Evolutionary conservation across 2,329 filamentous ascomycete species (phyloP), one percentile per base, ranked within the genome.

Genomic region (Arachnomyces sp.): DNA sequence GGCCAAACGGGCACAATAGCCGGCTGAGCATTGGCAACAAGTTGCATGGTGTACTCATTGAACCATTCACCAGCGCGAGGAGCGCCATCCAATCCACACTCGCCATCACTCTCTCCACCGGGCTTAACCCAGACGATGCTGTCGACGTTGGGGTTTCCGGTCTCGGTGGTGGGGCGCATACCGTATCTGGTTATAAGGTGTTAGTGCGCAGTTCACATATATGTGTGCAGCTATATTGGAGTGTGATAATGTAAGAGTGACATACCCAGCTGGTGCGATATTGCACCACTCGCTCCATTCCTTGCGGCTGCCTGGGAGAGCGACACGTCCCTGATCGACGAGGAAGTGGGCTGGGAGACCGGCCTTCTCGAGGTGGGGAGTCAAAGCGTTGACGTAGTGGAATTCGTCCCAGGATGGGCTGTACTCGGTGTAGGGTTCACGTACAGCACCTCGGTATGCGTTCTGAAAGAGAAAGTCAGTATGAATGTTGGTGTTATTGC

Each of bases 201-300:
- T 35, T 35, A 35, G 33, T 20, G 13, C 8, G 33, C 1, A n/a
- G 18, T 3, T 9, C 20, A 9, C 20, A 9, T 25, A 25, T 25
- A 25, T 5, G 20, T 5, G 9, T 25, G 9, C 5, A 9, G 2
- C 9, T 20, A 13, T 36, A 4, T 36, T 9, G 25, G 17, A 6
- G 28, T 4, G 7, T n/a, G 7, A 28, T 11, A 25, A 36, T 7
- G 13, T 9, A 13, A 7, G 11, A 11, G 7, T 8, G 7, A 36
- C 34, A n/a, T 36, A 36, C 34, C 36, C 65, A 3, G 66, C 57
- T 4, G 54, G 56, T n/a, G 47, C 45, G 36, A 67, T 58, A 41
- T 70, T 69, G 51, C 66, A 70, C 66, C 66, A 70, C 38, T 67
- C 63, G 6, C 65, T 63, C 63, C 65, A 67, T 31, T 59, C 56